These are phyloP conservation scores for Penicillium glabrum DNA, from an alignment of 2,329 filamentous ascomycete species.

Conservation along the genomic window DNA sequence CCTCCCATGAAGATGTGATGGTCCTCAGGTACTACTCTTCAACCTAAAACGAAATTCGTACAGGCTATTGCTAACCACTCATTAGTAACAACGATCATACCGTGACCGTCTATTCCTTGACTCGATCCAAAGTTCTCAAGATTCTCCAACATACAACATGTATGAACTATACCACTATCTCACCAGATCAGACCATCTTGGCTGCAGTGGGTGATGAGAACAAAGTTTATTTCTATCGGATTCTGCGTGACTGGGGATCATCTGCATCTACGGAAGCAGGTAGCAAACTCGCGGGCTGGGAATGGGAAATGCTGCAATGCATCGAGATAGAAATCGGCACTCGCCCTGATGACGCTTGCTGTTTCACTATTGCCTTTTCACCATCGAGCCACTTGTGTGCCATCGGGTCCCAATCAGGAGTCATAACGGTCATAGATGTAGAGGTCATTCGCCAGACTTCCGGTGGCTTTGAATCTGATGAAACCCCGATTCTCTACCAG, in stretches of 20 bases:
- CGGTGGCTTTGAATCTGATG: slow-evolving; percentile 23
- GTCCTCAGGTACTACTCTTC: slow-evolving; percentile 44
- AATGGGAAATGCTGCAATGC: slow-evolving; percentile 41
- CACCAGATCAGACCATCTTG: slow-evolving; percentile 78
- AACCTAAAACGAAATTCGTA: background rate
- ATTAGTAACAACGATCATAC: slow-evolving; percentile 91
- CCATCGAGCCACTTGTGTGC: slow-evolving; percentile 50
- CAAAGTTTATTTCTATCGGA: slow-evolving; percentile 77
- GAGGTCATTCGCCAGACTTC: slow-evolving; percentile 27
- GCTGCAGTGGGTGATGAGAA: slow-evolving; percentile 86
- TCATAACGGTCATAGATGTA: slow-evolving; percentile 49
- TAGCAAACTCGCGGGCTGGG: slow-evolving; percentile 39
- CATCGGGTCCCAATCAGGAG: slow-evolving; percentile 50
- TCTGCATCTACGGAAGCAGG: slow-evolving; percentile 29
- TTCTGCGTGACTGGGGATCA: slow-evolving; percentile 31
- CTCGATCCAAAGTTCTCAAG: slow-evolving; percentile 66
- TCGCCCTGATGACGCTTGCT: slow-evolving; percentile 42
- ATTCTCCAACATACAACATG: slow-evolving; percentile 74
- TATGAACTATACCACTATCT: slow-evolving; percentile 93
- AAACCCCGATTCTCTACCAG: slow-evolving; percentile 62
- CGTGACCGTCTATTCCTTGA: slow-evolving; percentile 78
- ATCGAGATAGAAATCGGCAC: slow-evolving; percentile 44
- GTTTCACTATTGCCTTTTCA: slow-evolving; percentile 52
- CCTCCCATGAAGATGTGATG: slow-evolving; percentile 57
- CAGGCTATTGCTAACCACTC: slow-evolving; percentile 40